A percentile compares a stretch with the other conserved stretches of the same genome.
Evolutionary conservation across 495 filamentous ascomycete genomes (phyloP).

Genomic region (Filosporella fistucella): DNA sequence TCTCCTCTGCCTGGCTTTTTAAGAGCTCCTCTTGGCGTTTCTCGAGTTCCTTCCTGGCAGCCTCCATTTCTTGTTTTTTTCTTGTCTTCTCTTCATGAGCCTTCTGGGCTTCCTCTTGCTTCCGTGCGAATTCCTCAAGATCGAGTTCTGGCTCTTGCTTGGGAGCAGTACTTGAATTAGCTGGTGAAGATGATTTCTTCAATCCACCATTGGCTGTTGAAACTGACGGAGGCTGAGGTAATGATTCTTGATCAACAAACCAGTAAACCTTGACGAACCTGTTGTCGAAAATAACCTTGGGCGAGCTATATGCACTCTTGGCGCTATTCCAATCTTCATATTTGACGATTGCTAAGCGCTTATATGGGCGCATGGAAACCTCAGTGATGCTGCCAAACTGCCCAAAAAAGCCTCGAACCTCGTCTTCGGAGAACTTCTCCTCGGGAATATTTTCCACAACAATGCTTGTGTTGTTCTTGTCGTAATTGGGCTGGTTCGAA

Average conservation of each 20-base stretch:
- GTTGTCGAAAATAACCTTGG: slow-evolving; percentile 95
- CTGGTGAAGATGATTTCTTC: slow-evolving; percentile 19
- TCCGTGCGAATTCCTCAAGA: slow-evolving; percentile 68
- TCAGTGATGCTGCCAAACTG: slow-evolving; percentile 76
- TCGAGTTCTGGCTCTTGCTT: slow-evolving; percentile 56
- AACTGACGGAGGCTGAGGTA: slow-evolving; percentile 18
- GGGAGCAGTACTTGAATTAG: slow-evolving; percentile 17
- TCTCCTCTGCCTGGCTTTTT: slow-evolving; percentile 73
- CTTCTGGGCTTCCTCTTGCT: slow-evolving; percentile 77
- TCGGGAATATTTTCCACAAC: slow-evolving; percentile 93
- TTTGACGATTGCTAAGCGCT: slow-evolving; percentile 76
- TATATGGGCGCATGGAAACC: slow-evolving; percentile 71
- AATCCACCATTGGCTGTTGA: slow-evolving; percentile 22
- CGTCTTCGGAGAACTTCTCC: slow-evolving; percentile 71
- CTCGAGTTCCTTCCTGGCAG: slow-evolving; percentile 66
- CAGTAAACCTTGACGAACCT: slow-evolving; percentile 98
- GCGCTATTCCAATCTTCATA: slow-evolving; percentile 70
- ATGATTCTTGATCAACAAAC: slow-evolving; percentile 57
- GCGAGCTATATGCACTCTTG: slow-evolving; percentile 79
- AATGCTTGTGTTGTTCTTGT: slow-evolving; percentile 71
- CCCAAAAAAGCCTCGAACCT: slow-evolving; percentile 77
- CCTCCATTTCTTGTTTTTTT: slow-evolving; percentile 71
- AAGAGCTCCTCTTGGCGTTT: slow-evolving; percentile 70
- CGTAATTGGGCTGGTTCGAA: slow-evolving; percentile 65
- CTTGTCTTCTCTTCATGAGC: slow-evolving; percentile 70